Evolutionary conservation across 2,329 filamentous ascomycete species (phyloP).

Genomic region (Scedosporium aurantiacum): DNA sequence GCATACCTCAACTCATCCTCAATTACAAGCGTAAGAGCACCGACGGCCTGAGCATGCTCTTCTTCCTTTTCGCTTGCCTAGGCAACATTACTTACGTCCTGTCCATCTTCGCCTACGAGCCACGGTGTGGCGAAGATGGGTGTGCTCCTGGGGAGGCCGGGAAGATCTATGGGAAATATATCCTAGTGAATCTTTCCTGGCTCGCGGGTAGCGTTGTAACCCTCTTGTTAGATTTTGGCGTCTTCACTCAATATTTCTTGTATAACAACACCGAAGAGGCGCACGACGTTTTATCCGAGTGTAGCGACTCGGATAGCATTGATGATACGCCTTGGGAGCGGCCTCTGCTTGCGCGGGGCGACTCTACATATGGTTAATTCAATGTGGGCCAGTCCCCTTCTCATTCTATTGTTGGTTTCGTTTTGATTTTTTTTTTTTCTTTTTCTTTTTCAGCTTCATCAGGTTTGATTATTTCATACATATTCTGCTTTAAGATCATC

Average conservation of each 20-base stretch:
- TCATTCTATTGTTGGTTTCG: background rate
- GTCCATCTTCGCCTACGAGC: conserved; percentile 83
- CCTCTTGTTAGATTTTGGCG: conserved; percentile 69
- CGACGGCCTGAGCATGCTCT: conserved; percentile 85
- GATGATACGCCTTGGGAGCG: conserved; percentile 4
- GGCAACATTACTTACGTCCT: conserved; percentile 91
- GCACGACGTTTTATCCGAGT: conserved; percentile 10
- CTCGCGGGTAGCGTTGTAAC: conserved; percentile 81
- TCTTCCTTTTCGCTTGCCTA: conserved; percentile 93
- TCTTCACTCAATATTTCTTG: conserved; percentile 86
- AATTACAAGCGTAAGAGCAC: conserved; percentile 90
- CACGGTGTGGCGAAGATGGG: conserved; percentile 43
- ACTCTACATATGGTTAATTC: conserved; percentile 5
- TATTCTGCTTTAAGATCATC: background rate
- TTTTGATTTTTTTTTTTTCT: background rate
- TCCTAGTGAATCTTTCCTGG: conserved; percentile 87
- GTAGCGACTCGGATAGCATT: background rate
- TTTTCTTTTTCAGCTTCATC: background rate
- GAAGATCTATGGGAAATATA: conserved; percentile 64
- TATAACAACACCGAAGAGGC: conserved; percentile 47
- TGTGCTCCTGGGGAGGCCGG: conserved; percentile 57
- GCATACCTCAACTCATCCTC: conserved; percentile 79
- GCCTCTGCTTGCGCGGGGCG: conserved; percentile 5
- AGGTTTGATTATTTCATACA: background rate
- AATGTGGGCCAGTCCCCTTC: background rate